phyloP scores from a whole-genome alignment of 2,329 filamentous ascomycete species.

The Trichoderma guizhouense region DNA sequence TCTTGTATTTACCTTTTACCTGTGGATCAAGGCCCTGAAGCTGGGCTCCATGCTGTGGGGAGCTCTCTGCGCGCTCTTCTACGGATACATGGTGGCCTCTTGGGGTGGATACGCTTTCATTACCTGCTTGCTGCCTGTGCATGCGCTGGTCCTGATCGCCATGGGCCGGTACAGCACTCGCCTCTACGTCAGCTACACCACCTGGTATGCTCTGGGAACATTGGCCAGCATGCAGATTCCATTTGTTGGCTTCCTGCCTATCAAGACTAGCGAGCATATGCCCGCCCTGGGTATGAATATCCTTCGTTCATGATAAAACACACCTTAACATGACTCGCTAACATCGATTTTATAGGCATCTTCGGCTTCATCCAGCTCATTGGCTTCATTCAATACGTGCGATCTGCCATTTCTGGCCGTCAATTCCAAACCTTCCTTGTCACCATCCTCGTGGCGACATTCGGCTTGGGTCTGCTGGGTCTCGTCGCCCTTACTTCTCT shows the following conservation, averaged over 20 bases:
- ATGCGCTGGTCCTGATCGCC: slow-evolving; percentile 88
- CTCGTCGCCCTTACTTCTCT: slow-evolving; percentile 85
- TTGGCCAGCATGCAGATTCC: slow-evolving; percentile 99
- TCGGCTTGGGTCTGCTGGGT: slow-evolving; percentile 67
- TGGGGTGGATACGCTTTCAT: slow-evolving; percentile 99
- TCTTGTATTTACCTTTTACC: slow-evolving; percentile 95
- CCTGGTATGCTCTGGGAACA: slow-evolving; percentile 95
- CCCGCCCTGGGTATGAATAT: slow-evolving; percentile 73
- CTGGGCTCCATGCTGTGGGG: slow-evolving; percentile 96
- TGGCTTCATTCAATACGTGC: slow-evolving; percentile 86
- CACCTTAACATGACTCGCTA: neutral
- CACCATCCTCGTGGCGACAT: slow-evolving; percentile 69
- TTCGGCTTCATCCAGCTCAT: slow-evolving; percentile 95
- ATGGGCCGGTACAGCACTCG: slow-evolving; percentile 96
- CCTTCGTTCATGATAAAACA: slow-evolving; percentile 14
- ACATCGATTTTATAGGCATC: slow-evolving; percentile 57
- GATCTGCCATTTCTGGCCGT: slow-evolving; percentile 81
- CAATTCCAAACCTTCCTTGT: slow-evolving; percentile 92
- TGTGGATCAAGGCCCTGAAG: slow-evolving; percentile 99
- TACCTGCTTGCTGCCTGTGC: slow-evolving; percentile 91
- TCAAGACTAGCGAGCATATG: slow-evolving; percentile 98
- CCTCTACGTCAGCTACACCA: slow-evolving; percentile 94
- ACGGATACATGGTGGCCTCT: slow-evolving; percentile 99
- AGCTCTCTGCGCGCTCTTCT: slow-evolving; percentile 89
- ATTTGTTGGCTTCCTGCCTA: slow-evolving; percentile 94